Percentiles rank a stretch among this genome's conserved stretches.
Conservation (phyloP, 2,329 filamentous ascomycete genomes). For the Fusarium algeriense region DNA sequence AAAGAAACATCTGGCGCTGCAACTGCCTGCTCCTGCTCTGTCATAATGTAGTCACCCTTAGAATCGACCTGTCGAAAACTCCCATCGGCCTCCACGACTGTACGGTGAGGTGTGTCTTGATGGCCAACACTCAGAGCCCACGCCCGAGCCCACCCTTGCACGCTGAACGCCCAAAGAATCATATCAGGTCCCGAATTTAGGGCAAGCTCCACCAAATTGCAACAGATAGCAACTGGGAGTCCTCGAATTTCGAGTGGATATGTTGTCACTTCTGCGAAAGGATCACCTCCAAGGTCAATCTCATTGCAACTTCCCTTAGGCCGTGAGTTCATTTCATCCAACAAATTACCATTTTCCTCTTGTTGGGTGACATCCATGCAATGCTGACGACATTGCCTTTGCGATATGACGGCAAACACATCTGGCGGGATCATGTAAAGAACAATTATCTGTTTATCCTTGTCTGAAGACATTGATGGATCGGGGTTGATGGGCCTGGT, state of each 20-base stretch:
- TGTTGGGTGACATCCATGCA: conserved; percentile 4
- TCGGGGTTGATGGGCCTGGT: conserved; percentile 6
- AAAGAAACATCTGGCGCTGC: conserved; percentile 12
- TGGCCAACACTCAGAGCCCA: conserved; percentile 50
- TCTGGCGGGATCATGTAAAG: conserved; percentile 73
- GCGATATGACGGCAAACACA: conserved; percentile 57
- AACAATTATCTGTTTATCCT: conserved; percentile 60
- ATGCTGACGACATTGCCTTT: conserved; percentile 16
- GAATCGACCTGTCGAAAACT: conserved; percentile 50
- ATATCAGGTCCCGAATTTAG: conserved; percentile 51
- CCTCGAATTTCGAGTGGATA: conserved; percentile 51
- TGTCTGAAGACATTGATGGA: conserved; percentile 13
- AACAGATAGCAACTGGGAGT: conserved; percentile 49
- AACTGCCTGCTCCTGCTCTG: conserved; percentile 16
- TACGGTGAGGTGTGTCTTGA: conserved; percentile 29
- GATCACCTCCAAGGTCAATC: conserved; percentile 36
- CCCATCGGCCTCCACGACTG: conserved; percentile 49
- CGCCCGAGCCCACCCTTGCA: conserved; percentile 51
- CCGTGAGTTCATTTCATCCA: conserved; percentile 37
- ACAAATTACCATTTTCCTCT: conserved; percentile 10
- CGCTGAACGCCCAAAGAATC: conserved; percentile 53
- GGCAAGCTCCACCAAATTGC: conserved; percentile 50
- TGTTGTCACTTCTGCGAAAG: conserved; percentile 24
- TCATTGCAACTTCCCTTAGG: conserved; percentile 38
- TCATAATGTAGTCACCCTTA: conserved; percentile 50